A percentile compares a stretch with the other conserved stretches of the same genome.
phyloP scores from a whole-genome alignment of 495 filamentous ascomycete genomes.

The Aspergillus nidulans region DNA sequence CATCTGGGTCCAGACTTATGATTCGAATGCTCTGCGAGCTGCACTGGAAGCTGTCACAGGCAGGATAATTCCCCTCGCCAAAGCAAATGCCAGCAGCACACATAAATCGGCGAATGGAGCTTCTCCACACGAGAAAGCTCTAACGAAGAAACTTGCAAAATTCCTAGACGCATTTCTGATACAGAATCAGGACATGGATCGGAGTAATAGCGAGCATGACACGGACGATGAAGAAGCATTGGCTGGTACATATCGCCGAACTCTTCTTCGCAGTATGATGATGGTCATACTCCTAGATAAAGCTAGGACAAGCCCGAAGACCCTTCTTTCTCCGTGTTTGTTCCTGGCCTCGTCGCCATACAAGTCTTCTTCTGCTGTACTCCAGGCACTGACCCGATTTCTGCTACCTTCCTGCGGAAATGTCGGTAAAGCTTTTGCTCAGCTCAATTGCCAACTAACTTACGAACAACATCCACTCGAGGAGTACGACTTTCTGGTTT shows the following conservation, averaged over 20 bases:
- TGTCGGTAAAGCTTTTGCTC: slow-evolving; percentile 48
- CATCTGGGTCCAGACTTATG: slow-evolving; percentile 57
- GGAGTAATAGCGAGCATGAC: slow-evolving; percentile 4
- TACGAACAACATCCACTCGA: slow-evolving; percentile 54
- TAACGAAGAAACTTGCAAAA: slow-evolving; percentile 40
- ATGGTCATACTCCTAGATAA: slow-evolving; percentile 59
- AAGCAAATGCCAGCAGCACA: neutral
- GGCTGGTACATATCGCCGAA: slow-evolving; percentile 50
- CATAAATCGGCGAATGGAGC: neutral
- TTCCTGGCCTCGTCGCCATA: slow-evolving; percentile 45
- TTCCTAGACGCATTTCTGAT: slow-evolving; percentile 59
- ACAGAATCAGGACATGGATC: slow-evolving; percentile 51
- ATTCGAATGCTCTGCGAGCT: slow-evolving; percentile 42
- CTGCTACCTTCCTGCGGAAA: slow-evolving; percentile 60
- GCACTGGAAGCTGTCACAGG: slow-evolving; percentile 60
- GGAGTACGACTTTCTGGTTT: slow-evolving; percentile 55
- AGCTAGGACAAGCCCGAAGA: slow-evolving; percentile 21
- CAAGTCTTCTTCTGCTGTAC: slow-evolving; percentile 53
- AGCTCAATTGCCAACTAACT: slow-evolving; percentile 52
- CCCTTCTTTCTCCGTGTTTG: slow-evolving; percentile 34
- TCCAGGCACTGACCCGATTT: slow-evolving; percentile 48
- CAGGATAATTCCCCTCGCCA: slow-evolving; percentile 38
- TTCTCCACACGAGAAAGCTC: slow-evolving; percentile 17
- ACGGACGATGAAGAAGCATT: slow-evolving; percentile 34
- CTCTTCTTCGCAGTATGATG: slow-evolving; percentile 57